Percentiles rank a stretch among this genome's conserved stretches.
These are phyloP conservation scores for Myxozyma melibiosi DNA, from an alignment of 805 yeast genomes.

Conservation along the genomic window DNA sequence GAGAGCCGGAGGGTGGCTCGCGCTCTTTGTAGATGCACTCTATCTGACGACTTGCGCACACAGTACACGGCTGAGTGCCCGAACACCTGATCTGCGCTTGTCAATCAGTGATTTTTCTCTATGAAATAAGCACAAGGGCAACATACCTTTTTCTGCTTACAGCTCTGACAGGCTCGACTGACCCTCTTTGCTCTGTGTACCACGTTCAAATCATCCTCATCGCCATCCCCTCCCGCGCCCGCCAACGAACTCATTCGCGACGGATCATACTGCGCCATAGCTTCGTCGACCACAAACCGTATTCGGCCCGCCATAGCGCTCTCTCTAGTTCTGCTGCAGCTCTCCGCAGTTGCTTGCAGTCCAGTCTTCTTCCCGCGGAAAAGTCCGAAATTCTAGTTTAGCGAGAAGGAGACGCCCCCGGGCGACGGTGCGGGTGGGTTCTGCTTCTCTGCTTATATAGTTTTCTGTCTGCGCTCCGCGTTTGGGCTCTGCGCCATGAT, in stretches of 20 bases:
- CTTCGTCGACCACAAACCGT: slow-evolving; percentile 17
- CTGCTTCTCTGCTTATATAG: no score
- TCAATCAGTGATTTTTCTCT: not conserved
- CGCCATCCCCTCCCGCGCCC: slow-evolving; percentile 1
- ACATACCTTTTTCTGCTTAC: slow-evolving; percentile 35
- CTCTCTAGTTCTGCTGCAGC: not conserved
- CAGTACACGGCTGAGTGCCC: slow-evolving; percentile 35
- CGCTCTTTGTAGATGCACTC: slow-evolving; percentile 32
- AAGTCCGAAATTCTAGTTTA: no score
- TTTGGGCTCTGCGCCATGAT: no score
- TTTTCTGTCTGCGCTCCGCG: no score
- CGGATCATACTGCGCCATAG: not conserved
- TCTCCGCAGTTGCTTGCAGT: no score
- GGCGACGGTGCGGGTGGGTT: no score
- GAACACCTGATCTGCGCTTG: slow-evolving; percentile 34
- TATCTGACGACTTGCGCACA: slow-evolving; percentile 25
- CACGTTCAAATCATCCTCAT: slow-evolving; percentile 12
- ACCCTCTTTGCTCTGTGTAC: slow-evolving; percentile 35
- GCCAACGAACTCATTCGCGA: not conserved
- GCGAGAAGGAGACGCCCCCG: no score
- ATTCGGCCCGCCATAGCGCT: slow-evolving; percentile 9
- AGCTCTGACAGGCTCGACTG: slow-evolving; percentile 35
- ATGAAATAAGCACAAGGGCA: not conserved
- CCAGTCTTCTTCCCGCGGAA: no score
- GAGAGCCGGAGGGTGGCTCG: not conserved